Evolutionary conservation across 371 early-diverging fungal genomes (phyloP), one percentile per base, ranked within the genome.

Genomic region (Smittium mucronatum): DNA sequence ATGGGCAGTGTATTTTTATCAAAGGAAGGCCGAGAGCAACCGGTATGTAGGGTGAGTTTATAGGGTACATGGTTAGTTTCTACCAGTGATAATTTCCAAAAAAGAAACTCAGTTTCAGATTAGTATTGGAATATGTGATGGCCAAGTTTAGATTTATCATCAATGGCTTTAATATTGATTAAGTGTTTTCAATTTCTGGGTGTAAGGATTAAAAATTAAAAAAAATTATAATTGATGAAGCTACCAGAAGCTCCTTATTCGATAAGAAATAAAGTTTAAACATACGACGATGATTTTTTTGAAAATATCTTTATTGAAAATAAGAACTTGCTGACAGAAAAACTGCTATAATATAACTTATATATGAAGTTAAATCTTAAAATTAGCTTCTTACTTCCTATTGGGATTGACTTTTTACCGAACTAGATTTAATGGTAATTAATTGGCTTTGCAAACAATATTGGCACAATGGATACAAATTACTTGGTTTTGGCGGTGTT

Each of bases 401-500:
- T 32, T 61, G 63, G n/a, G 63, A 15, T 61, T 28, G 63, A 61
- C 63, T 61, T 61, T 61, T 61, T n/a, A 5, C 63, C 15, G 32
- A 16, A 30, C 16, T 30, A 11, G 5, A 15, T n/a, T 61, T 28
- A 5, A n/a, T 5, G 28, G 11, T 5, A n/a, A 61, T 11, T 32
- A 5, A 11, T 15, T 5, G 5, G n/a, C 63, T 5, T 15, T 61
- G n/a, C n/a, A n/a, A 15, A 5, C 63, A 5, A 15, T 28, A 11
- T n/a, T n/a, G 28, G 15, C 63, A 61, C 63, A 61, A 61, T 61
- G n/a, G 5, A 61, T 5, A n/a, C 5, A 30, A 15, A 61, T 5
- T 32, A 5, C 63, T 16, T 15, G n/a, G 5, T 28, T n/a, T 5
- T 32, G 16, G 5, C 63, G 5, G 11, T n/a, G 11, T 5, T 5